Evolutionary conservation across 1,139 yeast genomes (phyloP), one percentile per base, ranked within the genome.

Genomic region (Suhomyces chickasaworum): DNA sequence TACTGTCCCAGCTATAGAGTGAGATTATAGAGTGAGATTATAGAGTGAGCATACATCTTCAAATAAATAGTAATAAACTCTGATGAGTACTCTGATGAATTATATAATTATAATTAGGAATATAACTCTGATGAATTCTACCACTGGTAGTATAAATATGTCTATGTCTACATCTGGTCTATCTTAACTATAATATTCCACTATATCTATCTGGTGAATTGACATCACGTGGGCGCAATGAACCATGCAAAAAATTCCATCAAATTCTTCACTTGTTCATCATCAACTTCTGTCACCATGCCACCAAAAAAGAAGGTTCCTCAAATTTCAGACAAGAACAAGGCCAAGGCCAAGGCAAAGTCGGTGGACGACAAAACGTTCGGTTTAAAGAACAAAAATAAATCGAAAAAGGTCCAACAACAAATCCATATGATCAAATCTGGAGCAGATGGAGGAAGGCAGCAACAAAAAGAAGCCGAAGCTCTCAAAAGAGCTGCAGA

Each of bases 371-470:
- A 93, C 68, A 90, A 89, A 70, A 87, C 97, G 2, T 93, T 93
- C 63, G 99, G 99, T 49, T 75, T 93, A 75, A 93, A 90, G 64
- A 90, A 90, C 69, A 95, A 95, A 70, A 89, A 89, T 69, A 87
- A 89, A 61, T 90, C 98, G 39, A 81, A 93, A 60, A 93, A 84
- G 63, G 99, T 95, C 36, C 99, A 95, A 68, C 81, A 78, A 53
- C 91, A 72, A 63, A 90, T 93, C 53, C 78, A 78, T 52, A 97
- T 91, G 64, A 89, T 91, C 39, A 61, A 70, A 55, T 73, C 81
- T 12, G 90, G 87, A 53, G 77, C 79, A 27, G 78, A 77, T 63
- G 89, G 86, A 42, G 81, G 80, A 12, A 73, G 77, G 51, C 81
- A 81, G 17, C 84, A 83, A 68, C 84, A 81, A 66, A 88, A 84